Evolutionary conservation across 495 filamentous ascomycete genomes (phyloP), one percentile per base, ranked within the genome.

Genomic region (Lasiosphaeria miniovina): DNA sequence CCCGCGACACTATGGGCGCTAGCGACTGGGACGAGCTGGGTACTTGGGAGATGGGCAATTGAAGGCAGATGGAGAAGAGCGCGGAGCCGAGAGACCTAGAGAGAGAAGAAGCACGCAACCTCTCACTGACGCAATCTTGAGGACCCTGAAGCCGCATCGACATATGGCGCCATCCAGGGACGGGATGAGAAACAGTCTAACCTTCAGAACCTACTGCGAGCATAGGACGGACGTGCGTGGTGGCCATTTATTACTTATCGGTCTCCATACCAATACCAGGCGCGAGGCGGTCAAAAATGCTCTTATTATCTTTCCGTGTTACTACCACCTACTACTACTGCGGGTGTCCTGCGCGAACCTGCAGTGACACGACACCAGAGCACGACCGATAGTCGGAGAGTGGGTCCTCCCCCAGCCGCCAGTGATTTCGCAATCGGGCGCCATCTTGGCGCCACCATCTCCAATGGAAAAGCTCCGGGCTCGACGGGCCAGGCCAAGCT

Each of bases 101-200:
- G 31, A 55, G 49, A 36, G 62, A 46, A 41, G 56, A 53, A 63
- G 63, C 65, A 70, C 68, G 68, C 68, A 68, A 70, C 59, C 49
- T 41, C 14, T 7, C 36, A 46, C 40, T 63, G 65, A 64, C 63
- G 61, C 62, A 65, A 65, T 55, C 40, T 38, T 58, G 36, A 48
- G 54, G 54, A 32, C 51, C 4, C 35, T n/a, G 43, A 11, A 36
- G 36, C 41, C 31, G 12, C 41, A 40, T 33, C 31, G 46, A 33
- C 14, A 54, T 24, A 71, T 71, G 59, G 68, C 63, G 65, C 65
- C 59, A 71, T 71, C 58, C 45, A 63, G 35, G 60, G 56, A 61
- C 66, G 68, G 68, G 68, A 71, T 68, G 68, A 65, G 43, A 52
- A 41, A 24, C 24, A 24, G 24, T 2, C 24, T 24, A 24, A 24